Evolutionary conservation across 2,329 filamentous ascomycete genomes (phyloP).

Genomic region (Mariannaea elegans): DNA sequence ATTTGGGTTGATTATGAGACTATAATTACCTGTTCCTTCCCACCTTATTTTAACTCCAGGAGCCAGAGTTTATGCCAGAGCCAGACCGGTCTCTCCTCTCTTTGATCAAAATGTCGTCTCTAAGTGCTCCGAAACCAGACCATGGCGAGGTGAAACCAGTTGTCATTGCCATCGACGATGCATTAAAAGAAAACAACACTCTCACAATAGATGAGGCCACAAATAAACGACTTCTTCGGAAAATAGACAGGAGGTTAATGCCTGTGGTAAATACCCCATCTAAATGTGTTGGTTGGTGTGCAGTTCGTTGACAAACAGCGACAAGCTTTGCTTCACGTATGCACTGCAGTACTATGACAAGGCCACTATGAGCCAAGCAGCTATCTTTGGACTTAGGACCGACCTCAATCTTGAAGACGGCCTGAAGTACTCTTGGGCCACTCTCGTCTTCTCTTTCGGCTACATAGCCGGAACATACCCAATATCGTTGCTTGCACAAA

Average conservation of each 20-base stretch:
- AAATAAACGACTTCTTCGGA: slow-evolving; percentile 24
- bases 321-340: slow-evolving; percentile 43
- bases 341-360: slow-evolving; percentile 45
- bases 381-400: slow-evolving; percentile 42
- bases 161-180: slow-evolving; percentile 9
- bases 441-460: slow-evolving; percentile 47
- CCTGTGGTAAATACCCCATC: slow-evolving; percentile 28
- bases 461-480: slow-evolving; percentile 45
- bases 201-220: slow-evolving; percentile 20
- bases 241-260: slow-evolving; percentile 38
- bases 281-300: not conserved
- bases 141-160: slow-evolving; percentile 9
- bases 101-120: not conserved
- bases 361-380: slow-evolving; percentile 39
- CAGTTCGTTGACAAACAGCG: not conserved
- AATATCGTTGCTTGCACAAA: slow-evolving; percentile 42
- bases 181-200: not conserved
- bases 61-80: not conserved
- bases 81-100: not conserved
- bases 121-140: not conserved
- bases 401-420: slow-evolving; percentile 40
- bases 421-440: slow-evolving; percentile 43
- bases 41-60: not conserved
- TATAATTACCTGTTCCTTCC: slow-evolving; percentile 1
- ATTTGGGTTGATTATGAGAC: not conserved